Percentiles rank a stretch among this genome's conserved stretches.
Evolutionary conservation across 2,329 filamentous ascomycete species (phyloP).

Genomic region (Claviceps sp.): DNA sequence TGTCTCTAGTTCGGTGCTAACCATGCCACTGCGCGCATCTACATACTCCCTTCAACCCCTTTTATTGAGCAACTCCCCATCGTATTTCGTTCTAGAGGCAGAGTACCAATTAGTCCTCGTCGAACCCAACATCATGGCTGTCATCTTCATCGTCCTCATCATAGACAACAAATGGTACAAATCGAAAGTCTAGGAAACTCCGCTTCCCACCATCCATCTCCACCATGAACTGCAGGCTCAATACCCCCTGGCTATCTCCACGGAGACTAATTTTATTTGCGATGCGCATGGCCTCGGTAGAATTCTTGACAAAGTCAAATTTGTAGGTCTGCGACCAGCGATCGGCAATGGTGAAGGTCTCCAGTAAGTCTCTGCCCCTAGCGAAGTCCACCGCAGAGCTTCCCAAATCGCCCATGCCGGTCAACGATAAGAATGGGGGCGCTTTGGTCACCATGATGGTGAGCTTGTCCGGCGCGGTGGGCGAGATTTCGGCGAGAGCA

Average conservation of each 20-base stretch:
- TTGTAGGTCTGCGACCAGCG: constrained; percentile 63
- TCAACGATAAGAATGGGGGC: constrained; percentile 62
- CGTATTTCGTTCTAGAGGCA: background rate
- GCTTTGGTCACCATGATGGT: constrained; percentile 51
- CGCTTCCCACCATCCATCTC: constrained; percentile 59
- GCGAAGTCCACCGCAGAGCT: constrained; percentile 55
- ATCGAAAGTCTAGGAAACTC: constrained; percentile 72
- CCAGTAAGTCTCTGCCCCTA: constrained; percentile 52
- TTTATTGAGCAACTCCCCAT: background rate
- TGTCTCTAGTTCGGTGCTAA: background rate
- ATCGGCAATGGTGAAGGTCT: constrained; percentile 55
- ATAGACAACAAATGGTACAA: constrained; percentile 58
- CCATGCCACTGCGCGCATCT: background rate
- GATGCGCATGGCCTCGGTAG: constrained; percentile 81
- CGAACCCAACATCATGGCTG: background rate
- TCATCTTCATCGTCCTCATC: constrained; percentile 25
- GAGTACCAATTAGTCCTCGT: constrained; percentile 2
- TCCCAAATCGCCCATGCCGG: constrained; percentile 44
- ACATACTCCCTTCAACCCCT: background rate
- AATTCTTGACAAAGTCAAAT: constrained; percentile 74
- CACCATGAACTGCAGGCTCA: constrained; percentile 94
- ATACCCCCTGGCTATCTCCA: constrained; percentile 74
- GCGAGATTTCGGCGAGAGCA: constrained; percentile 54
- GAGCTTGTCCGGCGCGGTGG: constrained; percentile 59
- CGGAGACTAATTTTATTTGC: constrained; percentile 87